Evolutionary conservation across 2,329 filamentous ascomycete species (phyloP), one percentile per base, ranked within the genome.

Genomic region (Beauveria bassiana): DNA sequence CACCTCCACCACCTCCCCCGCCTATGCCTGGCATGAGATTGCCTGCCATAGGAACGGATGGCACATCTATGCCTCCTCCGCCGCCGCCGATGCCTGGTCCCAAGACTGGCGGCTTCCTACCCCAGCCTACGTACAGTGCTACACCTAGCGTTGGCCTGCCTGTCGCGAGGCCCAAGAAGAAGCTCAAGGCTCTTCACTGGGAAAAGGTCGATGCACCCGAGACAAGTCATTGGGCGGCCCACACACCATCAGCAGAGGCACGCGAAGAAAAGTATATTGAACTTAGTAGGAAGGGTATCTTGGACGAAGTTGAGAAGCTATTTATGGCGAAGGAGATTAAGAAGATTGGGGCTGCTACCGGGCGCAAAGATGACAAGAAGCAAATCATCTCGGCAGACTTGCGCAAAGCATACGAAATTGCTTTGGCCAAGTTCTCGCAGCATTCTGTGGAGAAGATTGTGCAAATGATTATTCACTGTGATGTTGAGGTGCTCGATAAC

Each of bases 181-280:
- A 98, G 81, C 91, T 99, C 75, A 99, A 99, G 85, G 93, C 93
- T 63, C 82, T 99, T 67, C 95, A 99, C 78, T 98, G 95, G 93
- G 95, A 99, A 77, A 98, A 98, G 80, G 91, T 99, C 60, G 95
- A 99, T 75, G 85, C 90, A 59, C 90, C 92, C 24, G 86, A 95
- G 72, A 89, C 91, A 56, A 97, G 93, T 59, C 90, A 97, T 68
- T 98, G 93, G 93, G 93, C 92, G 40, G 83, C 86, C 8, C 91
- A 96, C 73, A 85, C 90, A 34, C 89, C 91, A 5, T 96, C 91
- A n/a, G 85, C 87, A 5, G 88, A 96, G 72, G 90, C 89, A 64
- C 91, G 93, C 71, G 95, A 99, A 77, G 91, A 96, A 76, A 97
- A 97, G 74, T 98, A 98, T 71, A 86, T 89, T 45, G 95, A 98